Conservation (phyloP, 75 land plant species). For the Pinus albicaulis region DNA sequence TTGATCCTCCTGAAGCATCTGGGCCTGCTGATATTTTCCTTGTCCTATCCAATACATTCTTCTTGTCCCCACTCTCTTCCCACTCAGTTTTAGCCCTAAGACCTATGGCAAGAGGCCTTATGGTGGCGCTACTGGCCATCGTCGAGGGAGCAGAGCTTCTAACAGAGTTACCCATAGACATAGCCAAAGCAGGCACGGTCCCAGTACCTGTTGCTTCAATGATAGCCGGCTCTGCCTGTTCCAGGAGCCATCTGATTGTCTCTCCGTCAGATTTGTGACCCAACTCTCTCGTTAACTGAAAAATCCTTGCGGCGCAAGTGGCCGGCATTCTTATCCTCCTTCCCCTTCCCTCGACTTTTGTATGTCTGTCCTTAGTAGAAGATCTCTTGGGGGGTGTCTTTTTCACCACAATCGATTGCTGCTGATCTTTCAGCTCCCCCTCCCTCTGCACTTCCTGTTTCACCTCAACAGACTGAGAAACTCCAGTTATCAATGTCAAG, state of each 20-base stretch:
- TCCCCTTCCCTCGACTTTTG: conserved; percentile 45
- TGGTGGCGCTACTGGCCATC: conserved; percentile 3
- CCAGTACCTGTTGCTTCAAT: conserved; percentile 46
- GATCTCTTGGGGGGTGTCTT: conserved; percentile 43
- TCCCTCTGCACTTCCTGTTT: not conserved
- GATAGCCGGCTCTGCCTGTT: conserved; percentile 40
- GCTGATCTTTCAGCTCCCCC: not conserved
- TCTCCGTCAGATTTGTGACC: conserved; percentile 51
- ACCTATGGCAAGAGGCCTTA: not conserved
- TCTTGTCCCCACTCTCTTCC: conserved; percentile 26
- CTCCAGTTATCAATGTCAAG: conserved; percentile 10
- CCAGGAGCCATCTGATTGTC: conserved; percentile 45
- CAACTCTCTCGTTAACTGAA: conserved; percentile 49
- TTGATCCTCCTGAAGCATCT: conserved; percentile 23
- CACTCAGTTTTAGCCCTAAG: conserved; percentile 17
- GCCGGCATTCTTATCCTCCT: conserved; percentile 55
- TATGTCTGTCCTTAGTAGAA: conserved; percentile 42
- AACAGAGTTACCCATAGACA: conserved; percentile 22
- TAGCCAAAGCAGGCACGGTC: conserved; percentile 33
- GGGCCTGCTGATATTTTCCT: conserved; percentile 14
- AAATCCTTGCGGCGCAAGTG: conserved; percentile 69
- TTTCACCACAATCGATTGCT: conserved; percentile 14
- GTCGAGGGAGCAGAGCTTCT: conserved; percentile 18
- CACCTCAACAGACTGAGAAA: conserved; percentile 14
- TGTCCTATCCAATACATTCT: conserved; percentile 10